Percentiles rank a stretch among this genome's conserved stretches.
phyloP scores from a whole-genome alignment of 768 basidiomycete genomes.

The Calocera cornea region DNA sequence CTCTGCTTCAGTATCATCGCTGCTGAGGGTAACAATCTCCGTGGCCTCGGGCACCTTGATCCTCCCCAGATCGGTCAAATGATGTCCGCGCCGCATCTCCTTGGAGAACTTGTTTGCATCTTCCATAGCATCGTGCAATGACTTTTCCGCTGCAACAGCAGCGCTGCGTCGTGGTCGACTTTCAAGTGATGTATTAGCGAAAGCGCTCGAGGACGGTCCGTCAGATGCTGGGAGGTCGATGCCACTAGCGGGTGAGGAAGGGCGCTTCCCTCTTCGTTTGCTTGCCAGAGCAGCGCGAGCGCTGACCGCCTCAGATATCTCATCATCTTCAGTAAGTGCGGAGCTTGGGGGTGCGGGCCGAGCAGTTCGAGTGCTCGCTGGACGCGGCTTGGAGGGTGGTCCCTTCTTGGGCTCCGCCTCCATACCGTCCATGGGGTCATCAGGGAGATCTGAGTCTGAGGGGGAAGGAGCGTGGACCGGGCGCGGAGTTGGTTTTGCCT shows the following conservation, averaged over 20 bases:
- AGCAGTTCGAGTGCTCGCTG: background rate
- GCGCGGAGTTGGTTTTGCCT: background rate
- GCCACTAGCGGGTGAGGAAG: background rate
- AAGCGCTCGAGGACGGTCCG: background rate
- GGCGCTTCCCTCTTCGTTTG: background rate
- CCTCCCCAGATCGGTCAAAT: background rate
- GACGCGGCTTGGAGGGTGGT: background rate
- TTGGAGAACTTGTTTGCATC: conserved; percentile 9
- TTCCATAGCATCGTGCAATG: conserved; percentile 9
- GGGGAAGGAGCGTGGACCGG: background rate
- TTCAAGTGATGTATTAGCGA: background rate
- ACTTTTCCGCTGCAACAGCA: conserved; percentile 5
- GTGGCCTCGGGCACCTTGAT: background rate
- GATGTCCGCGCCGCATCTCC: background rate
- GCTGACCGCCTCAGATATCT: background rate
- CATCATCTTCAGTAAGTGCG: background rate
- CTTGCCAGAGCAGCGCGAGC: background rate
- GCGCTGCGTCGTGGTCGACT: background rate
- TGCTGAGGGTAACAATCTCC: background rate
- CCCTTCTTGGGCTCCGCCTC: background rate
- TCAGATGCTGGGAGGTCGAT: background rate
- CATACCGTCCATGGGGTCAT: background rate
- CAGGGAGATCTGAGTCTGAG: background rate
- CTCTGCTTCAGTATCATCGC: background rate
- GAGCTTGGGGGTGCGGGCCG: background rate